Conservation (phyloP, 2,329 filamentous ascomycete genomes). For the Alternaria rosae region DNA sequence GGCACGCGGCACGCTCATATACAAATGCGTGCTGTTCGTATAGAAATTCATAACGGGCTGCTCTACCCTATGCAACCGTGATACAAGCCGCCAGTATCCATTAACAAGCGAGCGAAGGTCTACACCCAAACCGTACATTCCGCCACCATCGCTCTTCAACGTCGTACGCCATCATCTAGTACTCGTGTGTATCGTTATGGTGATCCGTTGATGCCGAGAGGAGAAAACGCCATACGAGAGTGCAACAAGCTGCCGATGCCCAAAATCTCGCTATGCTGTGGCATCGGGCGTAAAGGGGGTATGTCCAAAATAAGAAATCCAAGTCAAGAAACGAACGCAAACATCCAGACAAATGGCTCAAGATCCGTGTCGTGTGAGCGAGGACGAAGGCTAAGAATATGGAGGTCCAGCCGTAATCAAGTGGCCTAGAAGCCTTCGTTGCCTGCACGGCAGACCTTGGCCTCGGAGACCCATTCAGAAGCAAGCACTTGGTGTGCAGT, state of each 20-base stretch:
- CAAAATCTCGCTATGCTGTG: slow-evolving; percentile 45
- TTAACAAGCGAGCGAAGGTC: slow-evolving; percentile 32
- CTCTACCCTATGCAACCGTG: slow-evolving; percentile 24
- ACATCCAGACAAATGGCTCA: slow-evolving; percentile 27
- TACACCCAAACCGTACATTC: slow-evolving; percentile 23
- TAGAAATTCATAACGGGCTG: slow-evolving; percentile 26
- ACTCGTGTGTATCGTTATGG: slow-evolving; percentile 29
- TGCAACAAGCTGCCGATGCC: slow-evolving; percentile 33
- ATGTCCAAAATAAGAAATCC: slow-evolving; percentile 39
- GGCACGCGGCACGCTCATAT: slow-evolving; percentile 35
- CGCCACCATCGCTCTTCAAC: slow-evolving; percentile 10
- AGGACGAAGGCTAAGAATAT: slow-evolving; percentile 14
- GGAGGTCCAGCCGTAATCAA: slow-evolving; percentile 11
- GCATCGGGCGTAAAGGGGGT: slow-evolving; percentile 46
- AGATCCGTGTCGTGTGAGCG: slow-evolving; percentile 24
- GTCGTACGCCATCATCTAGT: slow-evolving; percentile 31
- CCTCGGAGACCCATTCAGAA: slow-evolving; percentile 98
- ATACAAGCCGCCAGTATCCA: slow-evolving; percentile 22
- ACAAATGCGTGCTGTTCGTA: slow-evolving; percentile 37
- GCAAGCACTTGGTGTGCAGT: slow-evolving; percentile 96
- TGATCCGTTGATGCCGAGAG: slow-evolving; percentile 26
- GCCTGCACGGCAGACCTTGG: slow-evolving; percentile 94
- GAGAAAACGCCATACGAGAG: slow-evolving; percentile 31
- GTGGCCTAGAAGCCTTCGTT: slow-evolving; percentile 82
- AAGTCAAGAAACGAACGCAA: slow-evolving; percentile 33